Evolutionary conservation across 192 early-diverging fungal genomes (phyloP).

Genomic region (Martensiomyces pterosporus): DNA sequence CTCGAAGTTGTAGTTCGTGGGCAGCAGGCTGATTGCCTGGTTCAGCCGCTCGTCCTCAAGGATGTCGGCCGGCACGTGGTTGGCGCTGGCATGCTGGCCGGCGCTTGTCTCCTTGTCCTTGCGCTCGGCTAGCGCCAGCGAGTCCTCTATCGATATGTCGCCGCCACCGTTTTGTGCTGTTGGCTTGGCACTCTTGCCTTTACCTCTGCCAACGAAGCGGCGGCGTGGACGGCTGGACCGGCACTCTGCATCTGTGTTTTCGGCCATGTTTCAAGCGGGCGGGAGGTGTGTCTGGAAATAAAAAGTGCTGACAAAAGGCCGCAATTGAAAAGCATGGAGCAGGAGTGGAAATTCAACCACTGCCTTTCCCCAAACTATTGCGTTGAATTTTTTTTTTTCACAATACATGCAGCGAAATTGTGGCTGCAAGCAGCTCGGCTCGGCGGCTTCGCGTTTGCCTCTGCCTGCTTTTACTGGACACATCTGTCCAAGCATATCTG

Average conservation of each 20-base stretch:
- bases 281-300: too few relatives aligned
- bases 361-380: too few relatives aligned
- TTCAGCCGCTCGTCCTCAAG: slow-evolving; percentile 76
- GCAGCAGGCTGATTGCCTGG: slow-evolving; percentile 79
- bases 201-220: slow-evolving; percentile 42
- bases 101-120: not conserved
- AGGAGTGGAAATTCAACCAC: too few relatives aligned
- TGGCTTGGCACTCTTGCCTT: slow-evolving; percentile 4
- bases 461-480: too few relatives aligned
- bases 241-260: slow-evolving; percentile 4
- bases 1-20: slow-evolving; percentile 98
- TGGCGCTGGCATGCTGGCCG: slow-evolving; percentile 33
- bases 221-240: slow-evolving; percentile 39
- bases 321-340: too few relatives aligned
- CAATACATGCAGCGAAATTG: too few relatives aligned
- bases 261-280: not conserved
- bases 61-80: slow-evolving; percentile 84
- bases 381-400: too few relatives aligned
- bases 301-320: too few relatives aligned
- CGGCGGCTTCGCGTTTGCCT: too few relatives aligned
- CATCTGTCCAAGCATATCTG: too few relatives aligned
- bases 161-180: not conserved
- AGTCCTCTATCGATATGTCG: slow-evolving; percentile 45
- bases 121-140: slow-evolving; percentile 29
- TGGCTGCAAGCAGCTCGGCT: too few relatives aligned